These are phyloP conservation scores for Amanita phalloides DNA, from an alignment of 768 basidiomycete genomes.

Conservation along the genomic window DNA sequence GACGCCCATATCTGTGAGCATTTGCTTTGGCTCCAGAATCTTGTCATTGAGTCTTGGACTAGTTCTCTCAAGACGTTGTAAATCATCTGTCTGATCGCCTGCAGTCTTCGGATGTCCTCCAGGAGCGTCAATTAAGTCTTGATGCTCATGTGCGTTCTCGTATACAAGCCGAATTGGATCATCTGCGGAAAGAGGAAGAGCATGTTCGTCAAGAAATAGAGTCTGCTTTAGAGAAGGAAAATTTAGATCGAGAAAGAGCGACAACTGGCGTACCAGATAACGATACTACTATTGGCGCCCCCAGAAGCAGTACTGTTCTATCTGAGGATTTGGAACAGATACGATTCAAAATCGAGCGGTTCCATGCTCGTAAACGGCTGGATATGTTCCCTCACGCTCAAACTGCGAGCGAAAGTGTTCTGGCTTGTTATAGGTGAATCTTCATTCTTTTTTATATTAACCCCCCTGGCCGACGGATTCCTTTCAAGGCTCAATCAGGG, in stretches of 20 bases:
- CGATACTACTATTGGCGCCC: slow-evolving; percentile 25
- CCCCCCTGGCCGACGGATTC: slow-evolving; percentile 1
- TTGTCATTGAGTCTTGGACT: not conserved
- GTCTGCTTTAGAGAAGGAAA: slow-evolving; percentile 76
- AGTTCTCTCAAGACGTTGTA: slow-evolving; percentile 84
- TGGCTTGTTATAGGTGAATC: slow-evolving; percentile 67
- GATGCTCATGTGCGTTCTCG: slow-evolving; percentile 65
- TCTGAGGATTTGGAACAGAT: slow-evolving; percentile 72
- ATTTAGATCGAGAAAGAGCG: slow-evolving; percentile 63
- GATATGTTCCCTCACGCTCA: slow-evolving; percentile 46
- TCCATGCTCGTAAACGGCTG: slow-evolving; percentile 45
- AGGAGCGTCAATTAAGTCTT: slow-evolving; percentile 62
- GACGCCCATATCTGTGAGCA: slow-evolving; percentile 40
- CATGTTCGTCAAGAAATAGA: slow-evolving; percentile 65
- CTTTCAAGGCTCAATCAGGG: slow-evolving; percentile 34
- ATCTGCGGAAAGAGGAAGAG: slow-evolving; percentile 60
- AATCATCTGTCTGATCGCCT: slow-evolving; percentile 63
- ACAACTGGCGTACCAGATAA: slow-evolving; percentile 32
- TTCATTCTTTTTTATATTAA: not conserved
- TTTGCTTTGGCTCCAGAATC: not conserved
- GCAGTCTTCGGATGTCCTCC: slow-evolving; percentile 45
- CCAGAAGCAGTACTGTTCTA: slow-evolving; percentile 52
- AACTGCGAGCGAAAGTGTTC: slow-evolving; percentile 45
- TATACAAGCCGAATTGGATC: slow-evolving; percentile 58
- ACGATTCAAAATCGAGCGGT: slow-evolving; percentile 59